Evolutionary conservation across 371 early-diverging fungal species (phyloP).

Genomic region (Fennellomyces sp.): DNA sequence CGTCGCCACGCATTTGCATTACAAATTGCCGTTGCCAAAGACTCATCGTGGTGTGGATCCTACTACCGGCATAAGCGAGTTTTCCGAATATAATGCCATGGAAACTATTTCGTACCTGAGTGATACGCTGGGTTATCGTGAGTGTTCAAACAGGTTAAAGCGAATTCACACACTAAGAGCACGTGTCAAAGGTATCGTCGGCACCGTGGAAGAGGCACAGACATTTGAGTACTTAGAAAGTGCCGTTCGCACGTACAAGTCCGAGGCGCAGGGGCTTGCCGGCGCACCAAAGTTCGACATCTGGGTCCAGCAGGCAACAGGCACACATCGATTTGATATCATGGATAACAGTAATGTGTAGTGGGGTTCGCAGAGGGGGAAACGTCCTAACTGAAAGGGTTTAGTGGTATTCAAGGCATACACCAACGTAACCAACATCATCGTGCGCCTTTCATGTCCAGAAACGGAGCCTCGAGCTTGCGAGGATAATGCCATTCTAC

Average conservation of each 20-base stretch:
- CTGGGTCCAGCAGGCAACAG: slow-evolving; percentile 61
- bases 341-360: slow-evolving; percentile 65
- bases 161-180: too few relatives aligned
- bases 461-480: slow-evolving; percentile 42
- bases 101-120: slow-evolving; percentile 51
- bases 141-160: too few relatives aligned
- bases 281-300: slow-evolving; percentile 63
- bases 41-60: slow-evolving; percentile 37
- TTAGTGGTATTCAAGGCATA: slow-evolving; percentile 69
- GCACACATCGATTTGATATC: slow-evolving; percentile 74
- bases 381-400: neutral
- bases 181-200: slow-evolving; percentile 50
- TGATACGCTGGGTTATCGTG: slow-evolving; percentile 59
- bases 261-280: slow-evolving; percentile 28
- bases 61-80: slow-evolving; percentile 35
- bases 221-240: slow-evolving; percentile 41
- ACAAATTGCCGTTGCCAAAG: slow-evolving; percentile 45
- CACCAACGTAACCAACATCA: slow-evolving; percentile 73
- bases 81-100: slow-evolving; percentile 63
- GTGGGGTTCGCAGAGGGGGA: neutral
- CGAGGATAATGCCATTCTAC: slow-evolving; percentile 65
- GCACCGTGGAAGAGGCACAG: slow-evolving; percentile 47
- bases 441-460: slow-evolving; percentile 74
- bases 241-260: slow-evolving; percentile 31
- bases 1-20: slow-evolving; percentile 37